Evolutionary conservation across 129 eudicot species (phyloP), one percentile per base, ranked within the genome.

Genomic region (Tagetes erecta): DNA sequence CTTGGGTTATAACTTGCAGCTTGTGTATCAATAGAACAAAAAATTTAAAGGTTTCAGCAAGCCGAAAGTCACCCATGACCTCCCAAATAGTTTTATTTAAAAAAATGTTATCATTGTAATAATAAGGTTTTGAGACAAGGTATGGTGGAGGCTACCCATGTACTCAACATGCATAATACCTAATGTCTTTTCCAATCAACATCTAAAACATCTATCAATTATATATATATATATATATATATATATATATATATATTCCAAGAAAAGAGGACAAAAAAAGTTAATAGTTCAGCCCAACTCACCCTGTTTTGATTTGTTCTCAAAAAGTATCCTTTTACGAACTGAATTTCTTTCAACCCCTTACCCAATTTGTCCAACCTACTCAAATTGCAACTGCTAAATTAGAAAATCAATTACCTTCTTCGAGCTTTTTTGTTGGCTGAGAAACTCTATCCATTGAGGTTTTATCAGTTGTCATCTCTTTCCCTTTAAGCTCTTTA

Each of bases 351-450:
- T 57, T 57, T 57, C 38, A 2, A 57, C 31, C 57, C 5, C 5
- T 51, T 51, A 51, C 57, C 57, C 57, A 51, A 27, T 36, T 27
- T 4, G 5, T 4, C 13, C 39, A 58, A 31, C 64, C 14, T 38
- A 8, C 38, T 9, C 40, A 59, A 33, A 27, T 34, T 59, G 65
- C n/a, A 27, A 55, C 62, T 7, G 6, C 40, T 59, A 11, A 11
- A 63, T 37, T 6, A 9, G 7, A 40, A 8, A 45, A 71, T 11
- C 1, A 73, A 3, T 34, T 82, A 89, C 98, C 97, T 72, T 87
- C 92, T 53, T 85, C 90, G 74, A 80, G 68, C 74, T 80, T 91
- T 75, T 84, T 86, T 67, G 84, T 38, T 39, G 90, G 83, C 59
- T 73, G 90, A 77, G 84, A 45, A 75, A 81, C 62, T 64, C 83